Evolutionary conservation across 2,329 filamentous ascomycete genomes (phyloP), one percentile per base, ranked within the genome.

Genomic region (Septoria linicola): DNA sequence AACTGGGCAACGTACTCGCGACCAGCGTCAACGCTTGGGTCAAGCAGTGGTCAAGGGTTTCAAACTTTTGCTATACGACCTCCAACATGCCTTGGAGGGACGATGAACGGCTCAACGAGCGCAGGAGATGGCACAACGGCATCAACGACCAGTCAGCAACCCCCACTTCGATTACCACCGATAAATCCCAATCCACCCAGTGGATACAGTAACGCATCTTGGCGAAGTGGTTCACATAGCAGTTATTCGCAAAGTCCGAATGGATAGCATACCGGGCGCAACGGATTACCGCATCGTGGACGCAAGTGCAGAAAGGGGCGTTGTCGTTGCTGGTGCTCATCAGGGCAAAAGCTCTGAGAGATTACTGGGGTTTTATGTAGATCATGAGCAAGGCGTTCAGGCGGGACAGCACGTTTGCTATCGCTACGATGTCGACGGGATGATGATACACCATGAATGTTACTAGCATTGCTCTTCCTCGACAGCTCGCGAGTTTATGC

Each of bases 171-270:
- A 19, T 23, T 54, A 43, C 51, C 51, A 32, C 41, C 51, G n/a
- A 54, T 54, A 19, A 49, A 47, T 14, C n/a, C 46, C 20, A 48
- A 43, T 40, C 35, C 46, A 21, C 25, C 44, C 7, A 34, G 46
- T 14, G 51, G 41, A 16, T 54, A 54, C 31, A 27, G 41, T 7
- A 43, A 44, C 17, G 39, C 36, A 16, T 41, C 51, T 30, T 54
- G 51, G 51, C 31, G 46, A 27, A 54, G 46, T 25, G 51, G 42
- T n/a, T 39, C 43, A 8, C 41, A 49, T 39, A 49, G 41, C 27
- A 53, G 36, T 41, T 54, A 54, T 35, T 50, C 51, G 51, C 41
- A 50, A 37, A 54, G 51, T 42, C 51, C 51, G 17, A 48, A 48
- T 14, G 41, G 51, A 34, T 50, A 42, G 31, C 36, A 49, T 19